A percentile compares a stretch with the other conserved stretches of the same genome.
phyloP scores from a whole-genome alignment of 257 asterid genomes.

The Nicotiana paniculata region DNA sequence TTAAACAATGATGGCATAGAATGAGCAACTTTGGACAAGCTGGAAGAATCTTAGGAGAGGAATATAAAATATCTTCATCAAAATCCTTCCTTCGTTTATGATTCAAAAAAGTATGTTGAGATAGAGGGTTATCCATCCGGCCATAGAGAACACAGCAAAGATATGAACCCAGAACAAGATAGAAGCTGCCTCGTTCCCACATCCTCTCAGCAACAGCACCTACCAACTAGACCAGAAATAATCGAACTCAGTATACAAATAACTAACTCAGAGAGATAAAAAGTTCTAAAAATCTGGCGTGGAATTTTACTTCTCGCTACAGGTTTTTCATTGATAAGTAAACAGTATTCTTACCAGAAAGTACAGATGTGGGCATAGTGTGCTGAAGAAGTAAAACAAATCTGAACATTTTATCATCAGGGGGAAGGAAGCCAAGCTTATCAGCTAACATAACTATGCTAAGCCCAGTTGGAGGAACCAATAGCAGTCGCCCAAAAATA shows the following conservation, averaged over 20 bases:
- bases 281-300: neutral
- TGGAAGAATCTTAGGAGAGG: neutral
- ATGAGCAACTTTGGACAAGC: neutral
- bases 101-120: constrained; percentile 63
- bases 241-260: neutral
- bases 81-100: neutral
- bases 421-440: constrained; percentile 77
- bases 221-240: constrained; percentile 19
- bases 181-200: constrained; percentile 86
- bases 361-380: constrained; percentile 96
- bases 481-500: constrained; percentile 60
- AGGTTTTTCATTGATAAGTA: neutral
- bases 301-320: neutral
- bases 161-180: constrained; percentile 93
- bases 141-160: constrained; percentile 83
- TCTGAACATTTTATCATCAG: constrained; percentile 85
- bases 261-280: neutral
- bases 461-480: constrained; percentile 82
- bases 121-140: constrained; percentile 88
- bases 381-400: constrained; percentile 89
- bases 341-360: constrained; percentile 42
- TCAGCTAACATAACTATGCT: constrained; percentile 87
- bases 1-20: neutral
- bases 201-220: constrained; percentile 98
- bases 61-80: neutral